Evolutionary conservation across 495 filamentous ascomycete species (phyloP), one percentile per base, ranked within the genome.

Genomic region (Penicillium alfredii): DNA sequence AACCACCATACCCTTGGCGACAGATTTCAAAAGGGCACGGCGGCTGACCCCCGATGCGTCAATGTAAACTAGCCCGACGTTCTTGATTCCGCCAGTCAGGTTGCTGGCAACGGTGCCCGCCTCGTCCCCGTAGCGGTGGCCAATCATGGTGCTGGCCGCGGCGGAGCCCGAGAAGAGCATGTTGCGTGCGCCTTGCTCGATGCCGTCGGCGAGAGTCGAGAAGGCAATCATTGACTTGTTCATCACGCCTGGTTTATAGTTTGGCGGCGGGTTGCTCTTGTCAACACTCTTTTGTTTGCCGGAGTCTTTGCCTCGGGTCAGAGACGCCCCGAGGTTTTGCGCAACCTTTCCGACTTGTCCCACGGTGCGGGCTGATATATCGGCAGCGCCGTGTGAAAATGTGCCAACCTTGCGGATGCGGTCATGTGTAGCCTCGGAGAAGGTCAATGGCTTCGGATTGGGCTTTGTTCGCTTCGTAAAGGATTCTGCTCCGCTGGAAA

Each of bases 1-100:
- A 11, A 98, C 84, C 0, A 97, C 86, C 90, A 96, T 94, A n/a
- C 93, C 92, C 66, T 94, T 96, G 13, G 93, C 92, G 4, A 98
- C 92, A 3, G 71, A 74, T 68, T 93, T 98, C 43, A 98, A 76
- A 33, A 98, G 74, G 0, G 93, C 93, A 42, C 82, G 72, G 8
- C 92, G 71, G 31, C 82, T 89, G 4, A 98, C 93, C 4, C 92
- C 92, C 1, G 86, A 80, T 5, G 89, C 93, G 52, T 98, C 92
- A 25, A 98, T 90, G 53, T 98, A 98, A n/a, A 98, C 92, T 23
- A 98, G 67, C 3, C 88, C 90, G 26, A 97, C 93, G 49, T 97
- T 97, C 67, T 85, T 93, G 46, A 94, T 81, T 4, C 88, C 88
- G 3, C 88, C 83, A 0, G 85, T 85, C 31, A 98, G 50, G 29